Percentiles rank a stretch among this genome's conserved stretches.
phyloP scores from a whole-genome alignment of 2,329 filamentous ascomycete species.

The Botryotinia globosa region DNA sequence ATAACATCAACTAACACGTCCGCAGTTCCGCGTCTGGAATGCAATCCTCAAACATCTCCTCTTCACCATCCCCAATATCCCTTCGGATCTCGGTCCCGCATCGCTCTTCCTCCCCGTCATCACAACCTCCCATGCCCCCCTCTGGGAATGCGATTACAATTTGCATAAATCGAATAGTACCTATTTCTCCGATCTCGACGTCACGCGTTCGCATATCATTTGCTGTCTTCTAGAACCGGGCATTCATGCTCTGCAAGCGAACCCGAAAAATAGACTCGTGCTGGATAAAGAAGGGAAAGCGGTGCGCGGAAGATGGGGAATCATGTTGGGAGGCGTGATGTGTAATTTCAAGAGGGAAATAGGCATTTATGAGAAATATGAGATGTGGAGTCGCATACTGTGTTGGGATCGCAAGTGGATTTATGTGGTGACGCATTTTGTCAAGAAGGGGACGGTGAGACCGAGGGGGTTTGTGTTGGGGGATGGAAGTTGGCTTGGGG shows the following conservation, averaged over 20 bases:
- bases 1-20: background rate
- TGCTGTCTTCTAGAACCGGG: slow-evolving; percentile 63
- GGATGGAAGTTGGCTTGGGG: slow-evolving; percentile 43
- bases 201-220: slow-evolving; percentile 76
- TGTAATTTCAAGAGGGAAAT: slow-evolving; percentile 75
- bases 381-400: slow-evolving; percentile 70
- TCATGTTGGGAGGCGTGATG: slow-evolving; percentile 70
- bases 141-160: slow-evolving; percentile 70
- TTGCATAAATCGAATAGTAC: slow-evolving; percentile 70
- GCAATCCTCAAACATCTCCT: slow-evolving; percentile 46
- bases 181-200: slow-evolving; percentile 68
- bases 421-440: slow-evolving; percentile 72
- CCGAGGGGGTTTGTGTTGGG: slow-evolving; percentile 47
- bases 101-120: slow-evolving; percentile 60
- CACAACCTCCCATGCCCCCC: slow-evolving; percentile 55
- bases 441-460: slow-evolving; percentile 58
- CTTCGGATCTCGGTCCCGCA: slow-evolving; percentile 35
- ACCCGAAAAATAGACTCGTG: slow-evolving; percentile 50
- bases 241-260: slow-evolving; percentile 51
- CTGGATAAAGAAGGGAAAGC: slow-evolving; percentile 43
- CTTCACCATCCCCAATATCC: slow-evolving; percentile 41
- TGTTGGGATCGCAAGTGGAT: slow-evolving; percentile 81
- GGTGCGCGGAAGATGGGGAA: slow-evolving; percentile 53
- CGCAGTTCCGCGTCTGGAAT: slow-evolving; percentile 47
- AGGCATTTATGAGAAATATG: slow-evolving; percentile 63